Base-by-base conservation (phyloP, 2,329 filamentous ascomycete genomes). In the Phymatotrichopsis omnivora region DNA sequence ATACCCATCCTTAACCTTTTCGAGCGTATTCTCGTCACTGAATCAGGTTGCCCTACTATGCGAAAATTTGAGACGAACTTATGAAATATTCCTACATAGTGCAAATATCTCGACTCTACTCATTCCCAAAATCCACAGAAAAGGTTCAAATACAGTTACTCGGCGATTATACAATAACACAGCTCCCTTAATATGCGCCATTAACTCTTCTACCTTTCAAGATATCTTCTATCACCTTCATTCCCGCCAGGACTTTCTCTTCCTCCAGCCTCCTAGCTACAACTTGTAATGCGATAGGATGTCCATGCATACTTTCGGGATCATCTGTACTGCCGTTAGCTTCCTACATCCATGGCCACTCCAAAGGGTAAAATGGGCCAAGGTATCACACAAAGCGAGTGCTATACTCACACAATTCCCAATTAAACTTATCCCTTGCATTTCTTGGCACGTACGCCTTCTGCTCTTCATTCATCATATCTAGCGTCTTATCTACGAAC, bases 221-320 rank as follows among this genome's bases (percentile, higher is more conserved):
- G 0, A 81, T 81, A 49, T 78, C 72, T 63, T 93, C 85, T 3
- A 94, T 70, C 44, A 74, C 71, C 63, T 79, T 72, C 85, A 93
- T 94, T n/a, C 81, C 71, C 0, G 79, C 76, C 36, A 94, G 65
- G 0, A 93, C 84, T 67, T 89, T 91, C 66, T 93, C 85, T 63
- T 94, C 86, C 60, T 91, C 78, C 57, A 91, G 65, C 24, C 85
- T 71, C 34, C 81, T 71, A 0, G 85, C 85, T 0, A 93, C 78
- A n/a, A 93, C 70, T 63, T 94, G 86, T 6, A 95, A 77, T 0
- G 76, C 87, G 1, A 93, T 85, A 0, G 89, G 89, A 31, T 53
- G 47, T 10, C 41, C 48, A 14, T 48, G 32, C 47, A 53, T 48
- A 20, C 10, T n/a, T 20, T 36, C 38, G 1, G 47, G 50, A 30